Evolutionary conservation across 257 asterid genomes (phyloP), one percentile per base, ranked within the genome.

Genomic region (Primulina eburnea): DNA sequence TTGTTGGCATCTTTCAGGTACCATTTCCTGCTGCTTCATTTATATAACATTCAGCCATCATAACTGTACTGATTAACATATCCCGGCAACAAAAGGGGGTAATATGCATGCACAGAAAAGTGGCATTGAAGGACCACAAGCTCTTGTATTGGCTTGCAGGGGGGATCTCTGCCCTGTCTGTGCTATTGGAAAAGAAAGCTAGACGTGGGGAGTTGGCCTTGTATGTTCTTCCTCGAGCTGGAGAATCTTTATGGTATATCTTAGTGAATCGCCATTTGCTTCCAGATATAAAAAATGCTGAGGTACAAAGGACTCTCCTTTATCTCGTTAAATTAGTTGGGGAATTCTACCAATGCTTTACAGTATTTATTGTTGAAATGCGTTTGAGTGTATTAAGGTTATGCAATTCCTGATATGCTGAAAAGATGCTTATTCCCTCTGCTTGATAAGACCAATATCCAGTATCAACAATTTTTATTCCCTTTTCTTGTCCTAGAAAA

Each of bases 1-100:
- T 94, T 68, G 99, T 91, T 58, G 99, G 98, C 61, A 84, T 94
- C 69, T 94, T 94, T 75, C 99, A 94, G 99, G 99, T 94, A 76
- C 34, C 26, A 50, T 66, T 63, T 70, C 76, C 58, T 53, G 65
- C 67, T 73, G 29, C 38, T 34, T 43, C 52, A 32, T 70, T 43
- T 74, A 63, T 72, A 60, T 69, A 40, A 56, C 67, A 67, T 65
- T 29, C 57, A 75, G 38, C 62, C 65, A 62, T 32, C 63, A 29
- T 70, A 30, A 61, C 62, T 59, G 4, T 67, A 60, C 86, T 85
- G 75, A 87, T 75, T 67, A 67, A 66, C 63, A 67, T 72, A 68
- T 77, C 78, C 78, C 70, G 77, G 63, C 60, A 73, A 71, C 73
- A 58, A 80, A 79, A 91, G 99, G 97, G 88, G 50, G 98, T 83